Percentiles rank a stretch among this genome's conserved stretches.
Conservation (phyloP, 202 grass and related monocot genomes). For the Saccharum hybrid region DNA sequence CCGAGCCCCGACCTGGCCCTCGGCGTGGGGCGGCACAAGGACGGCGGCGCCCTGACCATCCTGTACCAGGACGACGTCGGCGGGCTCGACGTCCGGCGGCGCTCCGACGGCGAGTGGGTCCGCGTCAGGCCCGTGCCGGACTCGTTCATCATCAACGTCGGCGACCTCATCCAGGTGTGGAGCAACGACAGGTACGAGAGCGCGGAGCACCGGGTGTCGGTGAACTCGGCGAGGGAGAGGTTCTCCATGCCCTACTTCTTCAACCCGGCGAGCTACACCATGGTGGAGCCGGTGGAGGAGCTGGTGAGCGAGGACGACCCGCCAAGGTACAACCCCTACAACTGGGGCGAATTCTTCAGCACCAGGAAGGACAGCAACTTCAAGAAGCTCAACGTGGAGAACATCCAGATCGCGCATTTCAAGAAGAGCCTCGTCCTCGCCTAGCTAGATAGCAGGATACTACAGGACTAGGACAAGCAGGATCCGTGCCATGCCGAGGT, state of each 20-base stretch:
- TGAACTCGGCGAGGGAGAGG: conserved; percentile 64
- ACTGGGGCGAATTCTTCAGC: conserved; percentile 71
- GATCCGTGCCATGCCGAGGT: background rate
- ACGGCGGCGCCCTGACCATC: conserved; percentile 67
- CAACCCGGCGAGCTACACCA: conserved; percentile 57
- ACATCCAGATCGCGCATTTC: conserved; percentile 84
- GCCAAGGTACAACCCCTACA: conserved; percentile 57
- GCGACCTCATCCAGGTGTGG: conserved; percentile 82
- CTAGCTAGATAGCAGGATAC: too few species aligned
- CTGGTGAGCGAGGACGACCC: conserved; percentile 47
- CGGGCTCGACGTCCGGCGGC: conserved; percentile 76
- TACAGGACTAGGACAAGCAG: too few species aligned
- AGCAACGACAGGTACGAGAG: conserved; percentile 92
- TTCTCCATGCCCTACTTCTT: conserved; percentile 86
- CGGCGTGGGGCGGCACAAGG: conserved; percentile 86
- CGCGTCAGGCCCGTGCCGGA: conserved; percentile 65
- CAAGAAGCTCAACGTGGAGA: conserved; percentile 69
- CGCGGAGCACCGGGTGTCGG: conserved; percentile 72
- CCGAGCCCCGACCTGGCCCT: conserved; percentile 74
- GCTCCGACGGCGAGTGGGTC: conserved; percentile 73
- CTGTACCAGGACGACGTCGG: conserved; percentile 82
- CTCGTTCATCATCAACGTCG: conserved; percentile 78
- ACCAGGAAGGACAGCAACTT: conserved; percentile 66
- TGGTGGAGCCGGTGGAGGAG: conserved; percentile 71
- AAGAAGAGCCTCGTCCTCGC: conserved; percentile 40